Percentiles rank a stretch among this genome's conserved stretches.
Conservation (phyloP, 768 basidiomycete genomes). For the Clitopilus hobsonii region DNA sequence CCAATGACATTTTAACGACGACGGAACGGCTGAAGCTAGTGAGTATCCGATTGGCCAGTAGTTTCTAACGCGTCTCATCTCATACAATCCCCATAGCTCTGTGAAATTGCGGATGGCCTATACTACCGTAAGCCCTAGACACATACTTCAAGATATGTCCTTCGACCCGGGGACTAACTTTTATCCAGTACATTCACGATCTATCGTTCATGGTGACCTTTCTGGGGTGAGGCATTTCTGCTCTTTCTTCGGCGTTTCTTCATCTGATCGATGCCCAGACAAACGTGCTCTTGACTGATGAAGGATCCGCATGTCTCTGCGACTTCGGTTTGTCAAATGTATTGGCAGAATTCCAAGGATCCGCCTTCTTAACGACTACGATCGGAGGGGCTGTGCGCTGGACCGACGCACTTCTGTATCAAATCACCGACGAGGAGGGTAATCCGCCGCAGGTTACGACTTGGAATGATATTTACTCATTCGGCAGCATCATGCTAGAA, state of each 20-base stretch:
- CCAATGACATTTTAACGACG: constrained; percentile 28
- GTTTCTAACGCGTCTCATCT: neutral
- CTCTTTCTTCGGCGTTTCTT: neutral
- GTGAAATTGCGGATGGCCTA: constrained; percentile 33
- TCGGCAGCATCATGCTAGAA: constrained; percentile 41
- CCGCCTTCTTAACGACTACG: constrained; percentile 26
- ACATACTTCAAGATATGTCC: neutral
- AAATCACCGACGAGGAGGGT: constrained; percentile 20
- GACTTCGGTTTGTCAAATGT: constrained; percentile 46
- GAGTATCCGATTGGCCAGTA: constrained; percentile 2
- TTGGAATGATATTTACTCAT: constrained; percentile 41
- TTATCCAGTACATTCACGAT: constrained; percentile 28
- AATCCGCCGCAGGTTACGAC: constrained; percentile 18
- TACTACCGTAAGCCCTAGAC: constrained; percentile 27
- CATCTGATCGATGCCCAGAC: constrained; percentile 24
- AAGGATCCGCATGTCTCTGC: constrained; percentile 35
- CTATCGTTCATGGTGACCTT: constrained; percentile 38
- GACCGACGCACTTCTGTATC: constrained; percentile 40
- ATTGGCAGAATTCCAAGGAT: constrained; percentile 24
- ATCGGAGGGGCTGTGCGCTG: constrained; percentile 43
- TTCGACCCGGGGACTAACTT: neutral
- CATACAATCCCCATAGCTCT: constrained; percentile 21
- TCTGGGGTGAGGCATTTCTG: constrained; percentile 27
- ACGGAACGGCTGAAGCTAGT: constrained; percentile 31
- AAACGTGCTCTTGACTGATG: constrained; percentile 39